A percentile compares a stretch with the other conserved stretches of the same genome.
phyloP scores from a whole-genome alignment of 768 basidiomycete genomes.

The Porpolomopsis calyptriformis region DNA sequence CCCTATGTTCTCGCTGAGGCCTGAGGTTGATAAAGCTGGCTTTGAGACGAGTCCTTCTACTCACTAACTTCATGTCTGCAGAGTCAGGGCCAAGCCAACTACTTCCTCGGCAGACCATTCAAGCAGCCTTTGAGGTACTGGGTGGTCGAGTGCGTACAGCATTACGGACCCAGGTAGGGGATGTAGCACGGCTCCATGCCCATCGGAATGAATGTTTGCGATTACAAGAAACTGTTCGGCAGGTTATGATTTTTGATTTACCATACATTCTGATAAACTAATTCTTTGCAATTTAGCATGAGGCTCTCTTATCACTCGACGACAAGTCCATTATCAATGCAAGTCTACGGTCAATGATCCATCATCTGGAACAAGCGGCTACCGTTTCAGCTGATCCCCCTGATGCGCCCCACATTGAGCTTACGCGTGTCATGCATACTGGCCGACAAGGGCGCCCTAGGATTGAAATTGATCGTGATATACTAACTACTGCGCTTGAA shows the following conservation, averaged over 20 bases:
- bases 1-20: too few relatives aligned
- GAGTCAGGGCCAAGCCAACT: too few relatives aligned
- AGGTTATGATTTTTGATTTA: background rate
- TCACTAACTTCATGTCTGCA: too few relatives aligned
- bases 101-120: constrained; percentile 9
- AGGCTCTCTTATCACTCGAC: background rate
- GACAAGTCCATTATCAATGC: background rate
- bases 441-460: constrained; percentile 17
- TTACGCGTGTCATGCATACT: background rate
- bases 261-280: background rate
- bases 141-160: constrained; percentile 7
- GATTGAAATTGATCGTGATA: constrained; percentile 18
- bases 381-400: constrained; percentile 4
- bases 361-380: constrained; percentile 2
- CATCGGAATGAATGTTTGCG: constrained; percentile 1
- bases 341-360: constrained; percentile 6
- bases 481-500: constrained; percentile 15
- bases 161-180: constrained; percentile 13
- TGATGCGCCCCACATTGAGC: background rate
- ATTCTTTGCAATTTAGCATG: background rate
- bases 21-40: too few relatives aligned
- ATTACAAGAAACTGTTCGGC: background rate
- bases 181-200: constrained; percentile 7
- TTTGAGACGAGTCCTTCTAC: too few relatives aligned
- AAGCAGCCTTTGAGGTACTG: constrained; percentile 9